Conservation (phyloP, 2,329 filamentous ascomycete genomes). For the Hymenoscyphus fructigenus region DNA sequence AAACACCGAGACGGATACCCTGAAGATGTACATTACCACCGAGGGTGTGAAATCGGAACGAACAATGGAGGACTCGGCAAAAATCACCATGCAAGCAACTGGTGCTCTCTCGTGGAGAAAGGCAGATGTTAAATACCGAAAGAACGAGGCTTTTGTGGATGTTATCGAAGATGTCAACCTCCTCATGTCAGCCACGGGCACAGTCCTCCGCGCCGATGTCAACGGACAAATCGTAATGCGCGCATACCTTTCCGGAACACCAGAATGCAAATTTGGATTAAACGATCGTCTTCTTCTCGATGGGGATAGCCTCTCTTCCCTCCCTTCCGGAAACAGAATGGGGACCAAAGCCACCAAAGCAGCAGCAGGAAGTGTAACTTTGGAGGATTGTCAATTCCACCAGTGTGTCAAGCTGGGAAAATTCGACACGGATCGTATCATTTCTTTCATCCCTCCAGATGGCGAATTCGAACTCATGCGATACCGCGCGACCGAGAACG, state of each 20-base stretch:
- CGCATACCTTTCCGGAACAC: conserved; percentile 92
- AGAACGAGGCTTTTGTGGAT: conserved; percentile 99
- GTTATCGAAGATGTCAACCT: conserved; percentile 99
- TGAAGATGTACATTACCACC: conserved; percentile 99
- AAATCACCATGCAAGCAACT: conserved; percentile 99
- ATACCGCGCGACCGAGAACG: conserved; percentile 96
- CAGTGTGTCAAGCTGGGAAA: conserved; percentile 97
- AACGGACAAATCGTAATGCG: conserved; percentile 98
- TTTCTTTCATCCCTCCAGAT: conserved; percentile 94
- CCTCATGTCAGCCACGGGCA: conserved; percentile 96
- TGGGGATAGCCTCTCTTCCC: conserved; percentile 62
- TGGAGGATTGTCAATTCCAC: conserved; percentile 98
- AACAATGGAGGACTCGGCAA: conserved; percentile 86
- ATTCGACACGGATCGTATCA: conserved; percentile 95
- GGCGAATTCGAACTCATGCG: conserved; percentile 99
- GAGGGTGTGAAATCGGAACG: conserved; percentile 94
- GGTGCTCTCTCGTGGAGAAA: conserved; percentile 96
- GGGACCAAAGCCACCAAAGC: conserved; percentile 91
- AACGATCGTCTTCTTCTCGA: conserved; percentile 96
- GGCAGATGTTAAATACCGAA: conserved; percentile 97
- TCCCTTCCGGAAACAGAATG: conserved; percentile 73
- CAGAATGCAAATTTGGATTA: conserved; percentile 97
- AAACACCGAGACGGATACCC: conserved; percentile 96
- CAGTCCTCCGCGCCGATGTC: conserved; percentile 91
- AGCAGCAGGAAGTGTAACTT: conserved; percentile 88